These are phyloP conservation scores for Ophiostoma novo-ulmi DNA, from an alignment of 2,329 filamentous ascomycete genomes.

Conservation along the genomic window DNA sequence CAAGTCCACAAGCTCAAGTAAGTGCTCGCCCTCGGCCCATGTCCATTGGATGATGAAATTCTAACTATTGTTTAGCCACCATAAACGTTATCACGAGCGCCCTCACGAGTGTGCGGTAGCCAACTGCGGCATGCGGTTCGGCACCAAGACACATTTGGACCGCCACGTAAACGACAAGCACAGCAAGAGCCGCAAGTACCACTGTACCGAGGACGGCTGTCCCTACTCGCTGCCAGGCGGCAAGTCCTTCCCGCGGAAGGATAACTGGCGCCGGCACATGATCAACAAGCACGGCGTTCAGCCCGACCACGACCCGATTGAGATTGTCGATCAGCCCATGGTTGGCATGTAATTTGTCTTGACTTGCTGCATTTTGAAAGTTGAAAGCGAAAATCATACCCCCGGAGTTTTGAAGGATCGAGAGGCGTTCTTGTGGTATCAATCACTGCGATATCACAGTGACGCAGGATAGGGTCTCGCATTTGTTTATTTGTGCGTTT, in stretches of 20 bases:
- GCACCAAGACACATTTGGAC: slow-evolving; percentile 58
- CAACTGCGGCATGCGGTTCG: slow-evolving; percentile 52
- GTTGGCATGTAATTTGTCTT: slow-evolving; percentile 24
- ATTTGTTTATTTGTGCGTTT: neutral
- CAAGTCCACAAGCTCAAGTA: slow-evolving; percentile 58
- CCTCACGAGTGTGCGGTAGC: slow-evolving; percentile 42
- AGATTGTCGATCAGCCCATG: slow-evolving; percentile 41
- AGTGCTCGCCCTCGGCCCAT: slow-evolving; percentile 23
- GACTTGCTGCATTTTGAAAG: neutral
- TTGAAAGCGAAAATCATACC: slow-evolving; percentile 8
- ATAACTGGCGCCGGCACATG: slow-evolving; percentile 61
- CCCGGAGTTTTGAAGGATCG: slow-evolving; percentile 9
- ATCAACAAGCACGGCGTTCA: slow-evolving; percentile 48
- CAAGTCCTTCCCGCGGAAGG: slow-evolving; percentile 56
- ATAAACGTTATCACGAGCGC: slow-evolving; percentile 57
- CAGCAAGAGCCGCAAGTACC: slow-evolving; percentile 55
- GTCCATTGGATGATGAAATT: neutral
- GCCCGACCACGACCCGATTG: slow-evolving; percentile 41
- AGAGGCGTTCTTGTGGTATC: neutral
- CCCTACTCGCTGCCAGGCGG: slow-evolving; percentile 53
- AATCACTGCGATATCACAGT: neutral
- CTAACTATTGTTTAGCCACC: slow-evolving; percentile 41
- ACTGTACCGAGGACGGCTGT: slow-evolving; percentile 51
- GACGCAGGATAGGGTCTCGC: neutral
- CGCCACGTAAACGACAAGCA: slow-evolving; percentile 60